A percentile compares a stretch with the other conserved stretches of the same genome.
phyloP scores from a whole-genome alignment of 192 early-diverging fungal genomes.

The Rhizophlyctis rosea region DNA sequence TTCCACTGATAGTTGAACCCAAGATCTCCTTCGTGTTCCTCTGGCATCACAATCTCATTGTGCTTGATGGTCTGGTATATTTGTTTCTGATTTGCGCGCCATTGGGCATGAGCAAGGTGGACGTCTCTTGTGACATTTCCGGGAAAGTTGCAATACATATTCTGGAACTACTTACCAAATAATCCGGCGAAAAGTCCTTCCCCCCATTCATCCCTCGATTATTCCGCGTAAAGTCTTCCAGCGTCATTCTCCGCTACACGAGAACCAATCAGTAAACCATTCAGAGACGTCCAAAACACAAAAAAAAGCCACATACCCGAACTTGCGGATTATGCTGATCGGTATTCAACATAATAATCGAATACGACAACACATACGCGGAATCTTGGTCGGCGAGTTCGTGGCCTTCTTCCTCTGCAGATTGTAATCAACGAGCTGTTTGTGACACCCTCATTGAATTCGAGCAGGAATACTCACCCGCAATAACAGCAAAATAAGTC shows the following conservation, averaged over 20 bases:
- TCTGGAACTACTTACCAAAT: slow-evolving; percentile 70
- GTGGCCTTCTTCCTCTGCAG: slow-evolving; percentile 35
- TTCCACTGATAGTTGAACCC: slow-evolving; percentile 96
- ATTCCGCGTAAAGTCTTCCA: slow-evolving; percentile 87
- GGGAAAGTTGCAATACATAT: too few species aligned
- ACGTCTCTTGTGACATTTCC: too few species aligned
- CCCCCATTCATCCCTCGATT: slow-evolving; percentile 83
- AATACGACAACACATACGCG: slow-evolving; percentile 85
- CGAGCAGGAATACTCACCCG: slow-evolving; percentile 15
- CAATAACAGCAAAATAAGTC: slow-evolving; percentile 66
- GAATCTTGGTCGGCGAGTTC: slow-evolving; percentile 80
- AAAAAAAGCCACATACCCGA: slow-evolving; percentile 36
- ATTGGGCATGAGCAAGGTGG: too few species aligned
- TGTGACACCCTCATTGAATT: neutral
- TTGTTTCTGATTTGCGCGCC: slow-evolving; percentile 27
- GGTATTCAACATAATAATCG: slow-evolving; percentile 97
- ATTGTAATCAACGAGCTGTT: neutral
- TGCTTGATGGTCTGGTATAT: slow-evolving; percentile 88
- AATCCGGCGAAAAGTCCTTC: slow-evolving; percentile 78
- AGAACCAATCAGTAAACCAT: too few species aligned
- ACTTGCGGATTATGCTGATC: slow-evolving; percentile 97
- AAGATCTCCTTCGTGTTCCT: slow-evolving; percentile 92
- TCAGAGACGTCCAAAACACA: too few species aligned
- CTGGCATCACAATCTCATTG: slow-evolving; percentile 92
- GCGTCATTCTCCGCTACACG: slow-evolving; percentile 77